Evolutionary conservation across 345 rosid species (phyloP).

Genomic region (Kandelia obovata): DNA sequence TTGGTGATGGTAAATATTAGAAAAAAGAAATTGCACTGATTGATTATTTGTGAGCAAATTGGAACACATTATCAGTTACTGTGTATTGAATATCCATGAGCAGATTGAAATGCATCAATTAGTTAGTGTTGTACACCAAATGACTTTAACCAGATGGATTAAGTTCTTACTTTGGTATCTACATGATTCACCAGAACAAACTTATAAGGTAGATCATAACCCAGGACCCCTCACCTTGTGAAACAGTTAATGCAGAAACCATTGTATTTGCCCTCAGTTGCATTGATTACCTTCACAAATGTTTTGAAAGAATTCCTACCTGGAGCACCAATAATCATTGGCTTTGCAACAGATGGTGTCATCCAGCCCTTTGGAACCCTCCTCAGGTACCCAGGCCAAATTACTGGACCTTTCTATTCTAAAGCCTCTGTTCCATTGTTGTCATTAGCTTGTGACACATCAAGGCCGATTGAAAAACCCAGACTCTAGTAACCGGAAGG

Average conservation of each 20-base stretch:
- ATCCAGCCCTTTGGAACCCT: slow-evolving; percentile 38
- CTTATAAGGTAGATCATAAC: slow-evolving; percentile 22
- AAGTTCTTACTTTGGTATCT: slow-evolving; percentile 40
- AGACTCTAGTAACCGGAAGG: slow-evolving; percentile 31
- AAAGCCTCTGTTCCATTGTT: not conserved
- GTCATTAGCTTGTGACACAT: not conserved
- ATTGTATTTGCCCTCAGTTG: slow-evolving; percentile 11
- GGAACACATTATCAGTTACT: no score
- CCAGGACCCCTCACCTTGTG: slow-evolving; percentile 9
- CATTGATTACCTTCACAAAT: slow-evolving; percentile 35
- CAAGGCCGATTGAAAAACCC: slow-evolving; percentile 27
- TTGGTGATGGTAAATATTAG: no score
- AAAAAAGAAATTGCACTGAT: no score
- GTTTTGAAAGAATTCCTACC: slow-evolving; percentile 31
- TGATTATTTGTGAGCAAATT: no score
- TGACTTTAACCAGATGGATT: no score
- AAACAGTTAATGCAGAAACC: slow-evolving; percentile 61
- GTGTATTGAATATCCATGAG: no score
- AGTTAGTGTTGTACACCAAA: not conserved
- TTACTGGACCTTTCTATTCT: slow-evolving; percentile 17
- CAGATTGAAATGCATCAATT: not conserved
- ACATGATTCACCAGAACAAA: slow-evolving; percentile 35
- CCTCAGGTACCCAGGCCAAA: slow-evolving; percentile 36
- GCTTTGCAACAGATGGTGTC: slow-evolving; percentile 27
- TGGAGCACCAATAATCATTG: slow-evolving; percentile 46